Percentiles rank a stretch among this genome's conserved stretches.
phyloP scores from a whole-genome alignment of 2,329 filamentous ascomycete species.

The Calonectria leucothoes region DNA sequence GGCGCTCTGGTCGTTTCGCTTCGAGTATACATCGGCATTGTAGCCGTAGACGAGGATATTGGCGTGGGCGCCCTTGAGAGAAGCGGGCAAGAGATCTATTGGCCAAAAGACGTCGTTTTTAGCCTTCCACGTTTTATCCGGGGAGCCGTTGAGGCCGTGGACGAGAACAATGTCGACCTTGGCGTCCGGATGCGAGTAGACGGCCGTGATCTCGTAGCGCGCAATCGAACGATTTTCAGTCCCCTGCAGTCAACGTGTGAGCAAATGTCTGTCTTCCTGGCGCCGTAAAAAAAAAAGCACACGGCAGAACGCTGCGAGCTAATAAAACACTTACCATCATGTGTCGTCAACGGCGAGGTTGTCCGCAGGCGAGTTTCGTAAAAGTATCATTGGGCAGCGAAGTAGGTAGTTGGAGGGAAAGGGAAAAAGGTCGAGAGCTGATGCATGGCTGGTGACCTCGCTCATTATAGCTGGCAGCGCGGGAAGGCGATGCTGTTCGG shows the following conservation, averaged over 20 bases:
- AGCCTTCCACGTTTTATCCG: constrained; percentile 71
- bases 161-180: constrained; percentile 76
- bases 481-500: background rate
- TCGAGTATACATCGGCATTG: constrained; percentile 73
- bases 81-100: constrained; percentile 70
- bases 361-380: constrained; percentile 8
- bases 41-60: constrained; percentile 80
- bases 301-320: background rate
- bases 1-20: constrained; percentile 61
- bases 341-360: constrained; percentile 27
- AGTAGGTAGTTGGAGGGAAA: background rate
- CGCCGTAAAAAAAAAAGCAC: too few species aligned
- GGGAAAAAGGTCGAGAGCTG: background rate
- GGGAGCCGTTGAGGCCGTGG: constrained; percentile 76
- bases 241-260: constrained; percentile 48
- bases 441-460: background rate
- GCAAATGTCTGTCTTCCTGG: background rate
- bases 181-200: constrained; percentile 69
- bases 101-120: constrained; percentile 76
- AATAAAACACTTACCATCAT: constrained; percentile 41
- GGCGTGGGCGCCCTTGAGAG: constrained; percentile 67
- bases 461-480: constrained; percentile 20
- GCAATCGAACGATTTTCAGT: constrained; percentile 44
- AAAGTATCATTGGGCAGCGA: constrained; percentile 28
- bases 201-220: constrained; percentile 69